These are phyloP conservation scores for Maudiozyma bulderi DNA, from an alignment of 805 yeast genomes.

Conservation along the genomic window DNA sequence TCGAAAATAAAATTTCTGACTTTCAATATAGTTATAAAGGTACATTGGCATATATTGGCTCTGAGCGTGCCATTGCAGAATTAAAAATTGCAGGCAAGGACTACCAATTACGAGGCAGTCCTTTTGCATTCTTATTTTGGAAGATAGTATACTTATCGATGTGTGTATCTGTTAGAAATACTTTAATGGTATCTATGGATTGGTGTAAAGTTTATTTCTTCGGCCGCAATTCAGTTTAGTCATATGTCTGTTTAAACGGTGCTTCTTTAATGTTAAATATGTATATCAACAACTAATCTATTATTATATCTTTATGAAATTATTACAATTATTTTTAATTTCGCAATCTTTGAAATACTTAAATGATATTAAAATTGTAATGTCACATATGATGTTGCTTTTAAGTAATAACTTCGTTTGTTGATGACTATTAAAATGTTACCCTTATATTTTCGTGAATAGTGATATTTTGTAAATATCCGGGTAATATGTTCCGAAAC, in stretches of 20 bases:
- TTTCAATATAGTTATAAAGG: conserved; percentile 86
- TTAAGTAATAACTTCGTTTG: no score
- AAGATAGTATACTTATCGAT: conserved; percentile 86
- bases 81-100: conserved; percentile 67
- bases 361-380: no score
- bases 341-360: no score
- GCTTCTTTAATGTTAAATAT: not conserved
- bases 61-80: conserved; percentile 91
- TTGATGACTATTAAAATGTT: no score
- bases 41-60: conserved; percentile 87
- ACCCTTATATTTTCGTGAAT: no score
- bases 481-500: no score
- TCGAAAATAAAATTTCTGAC: conserved; percentile 41
- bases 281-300: not conserved
- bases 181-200: conserved; percentile 74
- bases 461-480: no score
- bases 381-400: no score
- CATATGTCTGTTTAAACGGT: not conserved
- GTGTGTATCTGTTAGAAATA: conserved; percentile 85
- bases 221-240: conserved; percentile 66
- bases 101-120: conserved; percentile 81
- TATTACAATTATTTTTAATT: no score
- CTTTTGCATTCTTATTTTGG: conserved; percentile 87
- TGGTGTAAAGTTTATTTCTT: conserved; percentile 83
- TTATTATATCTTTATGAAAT: not conserved